Evolutionary conservation across 768 basidiomycete genomes (phyloP), one percentile per base, ranked within the genome.

Genomic region (Tephrocybe rancida): DNA sequence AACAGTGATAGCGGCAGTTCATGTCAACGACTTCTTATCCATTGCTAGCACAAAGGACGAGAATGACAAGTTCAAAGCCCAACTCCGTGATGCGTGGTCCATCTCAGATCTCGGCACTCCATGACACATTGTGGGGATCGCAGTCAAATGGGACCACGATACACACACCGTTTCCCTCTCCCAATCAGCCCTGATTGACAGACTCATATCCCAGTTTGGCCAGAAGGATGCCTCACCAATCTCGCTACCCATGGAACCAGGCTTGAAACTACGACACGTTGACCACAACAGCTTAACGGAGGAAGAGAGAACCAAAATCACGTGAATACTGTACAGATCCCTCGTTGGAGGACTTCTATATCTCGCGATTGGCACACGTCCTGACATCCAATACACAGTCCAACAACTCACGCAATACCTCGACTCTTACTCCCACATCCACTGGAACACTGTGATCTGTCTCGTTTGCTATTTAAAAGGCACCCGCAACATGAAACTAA

Each of bases 321-420:
- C 32, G 6, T 2, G 26, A 38, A 34, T 44, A 1, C 53, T 47
- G 5, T 54, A 54, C 18, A 14, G 37, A 27, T 38, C 16, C 5
- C 44, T 64, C 0, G 58, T 66, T 3, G 63, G 63, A 5, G 50
- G 37, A 26, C 54, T 66, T 14, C 49, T 59, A 8, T 66, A 59
- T 19, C 42, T 64, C 2, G 57, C 61, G 3, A 50, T 65, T n/a
- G 54, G 44, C 0, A 65, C 68, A 2, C 44, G 59, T 0, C 66
- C 64, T 0, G 69, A 71, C 50, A 66, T 70, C 11, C 19, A 59
- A 2, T 65, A 56, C 50, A 59, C 67, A 5, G 64, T 70, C 1
- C 56, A 57, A 22, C 35, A 37, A 16, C 35, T 37, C 35, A 37
- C 8, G 4, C 35, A 37, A 16, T 37, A 37, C 35, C 35, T 37